These are phyloP conservation scores for Leccinum glutinopallens DNA, from an alignment of 1,284 basidiomycete genomes.

Conservation along the genomic window DNA sequence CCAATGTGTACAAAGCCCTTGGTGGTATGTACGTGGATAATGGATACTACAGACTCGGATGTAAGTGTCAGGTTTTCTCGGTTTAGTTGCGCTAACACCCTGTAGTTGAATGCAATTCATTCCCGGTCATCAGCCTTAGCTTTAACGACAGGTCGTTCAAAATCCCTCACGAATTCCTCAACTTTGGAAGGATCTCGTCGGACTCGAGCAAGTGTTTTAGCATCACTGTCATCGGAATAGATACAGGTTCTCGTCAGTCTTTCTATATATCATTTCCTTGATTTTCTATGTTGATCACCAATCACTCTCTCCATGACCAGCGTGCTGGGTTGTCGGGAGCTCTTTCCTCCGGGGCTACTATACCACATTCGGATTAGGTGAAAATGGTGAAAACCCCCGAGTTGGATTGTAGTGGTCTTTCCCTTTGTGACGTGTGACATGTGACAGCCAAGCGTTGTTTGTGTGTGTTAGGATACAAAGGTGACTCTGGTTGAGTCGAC, in stretches of 20 bases:
- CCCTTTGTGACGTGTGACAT: no score
- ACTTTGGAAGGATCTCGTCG: neutral
- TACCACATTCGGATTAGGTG: neutral
- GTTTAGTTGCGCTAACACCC: neutral
- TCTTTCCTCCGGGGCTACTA: neutral
- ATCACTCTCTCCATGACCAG: neutral
- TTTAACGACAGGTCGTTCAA: neutral
- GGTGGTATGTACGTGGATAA: neutral
- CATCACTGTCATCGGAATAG: neutral
- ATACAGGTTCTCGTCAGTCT: neutral
- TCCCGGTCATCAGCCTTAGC: neutral
- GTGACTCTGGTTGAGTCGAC: conserved; percentile 14
- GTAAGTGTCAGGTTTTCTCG: neutral
- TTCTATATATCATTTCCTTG: neutral
- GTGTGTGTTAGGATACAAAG: conserved; percentile 24
- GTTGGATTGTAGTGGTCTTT: neutral
- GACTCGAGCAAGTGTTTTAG: neutral
- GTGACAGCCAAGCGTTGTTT: conserved; percentile 17
- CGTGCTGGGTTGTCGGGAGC: neutral
- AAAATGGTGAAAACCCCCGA: neutral
- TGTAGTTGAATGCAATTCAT: neutral
- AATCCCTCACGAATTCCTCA: neutral
- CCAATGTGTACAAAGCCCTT: neutral
- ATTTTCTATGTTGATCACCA: neutral
- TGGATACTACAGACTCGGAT: neutral